These are phyloP conservation scores for Globisporangium uncinulatum DNA, from an alignment of 352 stramenopile species.

Conservation along the genomic window DNA sequence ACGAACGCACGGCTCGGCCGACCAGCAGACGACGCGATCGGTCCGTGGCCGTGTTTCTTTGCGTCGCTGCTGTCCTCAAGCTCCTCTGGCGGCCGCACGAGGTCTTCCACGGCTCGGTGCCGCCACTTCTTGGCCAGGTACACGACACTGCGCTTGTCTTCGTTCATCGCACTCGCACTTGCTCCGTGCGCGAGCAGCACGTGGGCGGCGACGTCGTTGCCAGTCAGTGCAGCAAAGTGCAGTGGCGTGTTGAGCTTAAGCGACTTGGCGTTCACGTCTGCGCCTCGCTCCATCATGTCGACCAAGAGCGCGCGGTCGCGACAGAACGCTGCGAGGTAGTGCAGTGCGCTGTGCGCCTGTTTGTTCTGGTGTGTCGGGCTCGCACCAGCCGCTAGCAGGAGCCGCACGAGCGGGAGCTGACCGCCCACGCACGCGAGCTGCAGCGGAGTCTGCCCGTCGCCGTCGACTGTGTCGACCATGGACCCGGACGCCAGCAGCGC, in stretches of 20 bases:
- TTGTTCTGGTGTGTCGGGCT: slow-evolving; percentile 68
- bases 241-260: slow-evolving; percentile 72
- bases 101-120: slow-evolving; percentile 45
- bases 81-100: slow-evolving; percentile 46
- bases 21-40: not conserved
- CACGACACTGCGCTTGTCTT: slow-evolving; percentile 69
- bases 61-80: too few relatives aligned
- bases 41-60: too few relatives aligned
- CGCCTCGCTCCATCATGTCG: slow-evolving; percentile 40
- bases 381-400: slow-evolving; percentile 38
- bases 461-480: slow-evolving; percentile 57
- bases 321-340: slow-evolving; percentile 66
- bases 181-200: slow-evolving; percentile 57
- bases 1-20: not conserved
- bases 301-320: slow-evolving; percentile 37
- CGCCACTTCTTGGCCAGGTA: slow-evolving; percentile 77
- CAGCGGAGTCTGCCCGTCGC: slow-evolving; percentile 51
- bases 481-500: slow-evolving; percentile 37
- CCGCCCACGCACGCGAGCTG: slow-evolving; percentile 52
- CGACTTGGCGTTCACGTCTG: slow-evolving; percentile 61
- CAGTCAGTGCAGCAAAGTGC: slow-evolving; percentile 75
- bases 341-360: slow-evolving; percentile 52
- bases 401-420: slow-evolving; percentile 37
- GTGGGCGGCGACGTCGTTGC: slow-evolving; percentile 56
- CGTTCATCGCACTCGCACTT: slow-evolving; percentile 58